phyloP scores from a whole-genome alignment of 139 green algal genomes.

The Tetradesmus lagerheimii region DNA sequence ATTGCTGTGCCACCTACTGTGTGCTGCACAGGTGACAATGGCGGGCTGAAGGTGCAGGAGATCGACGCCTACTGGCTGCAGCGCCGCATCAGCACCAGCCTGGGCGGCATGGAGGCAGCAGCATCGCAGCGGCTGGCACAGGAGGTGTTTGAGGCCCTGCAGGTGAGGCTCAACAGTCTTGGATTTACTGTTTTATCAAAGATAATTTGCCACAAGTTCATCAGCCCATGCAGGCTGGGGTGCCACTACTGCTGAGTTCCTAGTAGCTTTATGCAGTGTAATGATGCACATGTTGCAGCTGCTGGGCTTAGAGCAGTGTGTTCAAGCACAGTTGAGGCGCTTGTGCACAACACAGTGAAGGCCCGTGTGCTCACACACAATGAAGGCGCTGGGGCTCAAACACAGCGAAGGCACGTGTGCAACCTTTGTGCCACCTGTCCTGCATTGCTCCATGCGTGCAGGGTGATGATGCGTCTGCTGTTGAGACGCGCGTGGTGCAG shows the following conservation, averaged over 20 bases:
- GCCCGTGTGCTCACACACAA: no score
- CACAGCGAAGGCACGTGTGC: no score
- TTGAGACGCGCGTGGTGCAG: conserved; percentile 94
- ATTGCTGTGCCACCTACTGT: background rate
- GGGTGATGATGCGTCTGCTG: conserved; percentile 47
- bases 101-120: conserved; percentile 78
- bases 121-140: conserved; percentile 83
- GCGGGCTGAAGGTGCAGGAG: conserved; percentile 62
- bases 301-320: no score
- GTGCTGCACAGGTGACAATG: conserved; percentile 24
- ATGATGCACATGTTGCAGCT: no score
- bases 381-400: no score
- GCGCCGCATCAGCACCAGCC: conserved; percentile 83
- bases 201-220: no score
- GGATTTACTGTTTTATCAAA: no score
- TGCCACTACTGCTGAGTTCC: no score
- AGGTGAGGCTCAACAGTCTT: background rate
- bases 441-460: background rate
- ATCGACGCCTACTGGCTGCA: conserved; percentile 99
- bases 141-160: conserved; percentile 74
- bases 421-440: background rate
- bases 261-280: no score
- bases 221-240: no score
- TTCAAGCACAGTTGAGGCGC: no score
- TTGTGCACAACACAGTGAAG: no score